Evolutionary conservation across 2,329 filamentous ascomycete genomes (phyloP).

Genomic region (Fusarium pseudograminearum): DNA sequence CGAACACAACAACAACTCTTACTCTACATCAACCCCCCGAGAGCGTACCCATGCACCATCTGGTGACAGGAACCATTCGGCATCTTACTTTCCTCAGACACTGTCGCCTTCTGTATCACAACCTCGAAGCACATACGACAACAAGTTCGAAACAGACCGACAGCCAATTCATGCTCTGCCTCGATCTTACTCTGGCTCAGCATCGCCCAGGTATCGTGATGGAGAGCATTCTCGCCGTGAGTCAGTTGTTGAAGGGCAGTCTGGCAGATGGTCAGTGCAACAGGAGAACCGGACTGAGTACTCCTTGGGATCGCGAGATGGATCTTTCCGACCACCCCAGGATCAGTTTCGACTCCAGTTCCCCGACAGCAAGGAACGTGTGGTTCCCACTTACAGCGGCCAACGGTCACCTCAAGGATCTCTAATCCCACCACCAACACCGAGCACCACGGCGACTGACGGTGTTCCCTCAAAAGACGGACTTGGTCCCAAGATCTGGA

Average conservation of each 20-base stretch:
- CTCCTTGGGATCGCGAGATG: constrained; percentile 58
- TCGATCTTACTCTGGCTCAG: constrained; percentile 57
- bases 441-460: constrained; percentile 54
- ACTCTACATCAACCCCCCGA: constrained; percentile 59
- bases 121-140: constrained; percentile 61
- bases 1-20: constrained; percentile 60
- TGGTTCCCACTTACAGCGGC: constrained; percentile 45
- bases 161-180: constrained; percentile 47
- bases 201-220: constrained; percentile 60
- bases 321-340: constrained; percentile 50
- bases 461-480: constrained; percentile 67
- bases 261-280: constrained; percentile 54
- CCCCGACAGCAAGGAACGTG: constrained; percentile 52
- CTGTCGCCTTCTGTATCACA: constrained; percentile 56
- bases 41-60: constrained; percentile 60
- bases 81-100: constrained; percentile 62
- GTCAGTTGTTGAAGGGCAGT: constrained; percentile 53
- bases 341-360: constrained; percentile 55
- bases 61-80: constrained; percentile 55
- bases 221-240: constrained; percentile 53
- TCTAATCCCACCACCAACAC: constrained; percentile 48
- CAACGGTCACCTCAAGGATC: constrained; percentile 43
- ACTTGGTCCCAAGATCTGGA: constrained; percentile 76
- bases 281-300: constrained; percentile 62
- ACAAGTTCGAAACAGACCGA: constrained; percentile 59